These are phyloP conservation scores for Chrysoporthe austroafricana DNA, from an alignment of 2,329 filamentous ascomycete genomes.

Conservation along the genomic window DNA sequence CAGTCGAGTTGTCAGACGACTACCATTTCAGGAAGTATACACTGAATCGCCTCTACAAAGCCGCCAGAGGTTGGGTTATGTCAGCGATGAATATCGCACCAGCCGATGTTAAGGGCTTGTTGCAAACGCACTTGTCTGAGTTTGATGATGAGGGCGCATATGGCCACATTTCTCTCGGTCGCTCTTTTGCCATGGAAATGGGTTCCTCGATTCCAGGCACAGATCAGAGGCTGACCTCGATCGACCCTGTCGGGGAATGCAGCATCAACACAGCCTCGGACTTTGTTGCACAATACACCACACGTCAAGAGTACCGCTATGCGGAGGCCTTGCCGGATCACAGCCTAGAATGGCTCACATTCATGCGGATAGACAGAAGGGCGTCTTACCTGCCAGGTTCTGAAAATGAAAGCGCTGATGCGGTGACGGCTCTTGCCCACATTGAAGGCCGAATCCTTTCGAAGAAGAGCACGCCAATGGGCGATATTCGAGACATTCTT, in stretches of 20 bases:
- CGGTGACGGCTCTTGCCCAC: constrained; percentile 68
- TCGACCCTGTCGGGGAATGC: constrained; percentile 74
- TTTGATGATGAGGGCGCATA: constrained; percentile 91
- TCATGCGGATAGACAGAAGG: constrained; percentile 59
- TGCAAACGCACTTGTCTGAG: constrained; percentile 95
- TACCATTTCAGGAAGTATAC: constrained; percentile 81
- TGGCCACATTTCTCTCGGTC: constrained; percentile 87
- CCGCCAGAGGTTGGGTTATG: constrained; percentile 80
- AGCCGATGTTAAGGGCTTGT: constrained; percentile 88
- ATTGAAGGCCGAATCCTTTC: constrained; percentile 73
- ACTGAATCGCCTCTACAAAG: constrained; percentile 74
- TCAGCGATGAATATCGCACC: constrained; percentile 83
- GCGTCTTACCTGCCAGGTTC: constrained; percentile 56
- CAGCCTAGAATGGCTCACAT: constrained; percentile 66
- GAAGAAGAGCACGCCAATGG: constrained; percentile 71
- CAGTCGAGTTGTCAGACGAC: constrained; percentile 91
- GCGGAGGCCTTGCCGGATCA: constrained; percentile 75
- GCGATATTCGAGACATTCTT: constrained; percentile 79
- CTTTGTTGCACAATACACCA: constrained; percentile 96
- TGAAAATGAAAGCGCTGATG: constrained; percentile 60
- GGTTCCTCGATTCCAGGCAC: constrained; percentile 83
- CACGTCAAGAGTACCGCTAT: constrained; percentile 92
- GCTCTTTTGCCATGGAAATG: constrained; percentile 93
- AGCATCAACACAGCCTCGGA: constrained; percentile 92
- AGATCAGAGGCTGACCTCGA: constrained; percentile 82